Base-by-base conservation (phyloP, 495 filamentous ascomycete genomes). In the Aspergillus egyptiacus region DNA sequence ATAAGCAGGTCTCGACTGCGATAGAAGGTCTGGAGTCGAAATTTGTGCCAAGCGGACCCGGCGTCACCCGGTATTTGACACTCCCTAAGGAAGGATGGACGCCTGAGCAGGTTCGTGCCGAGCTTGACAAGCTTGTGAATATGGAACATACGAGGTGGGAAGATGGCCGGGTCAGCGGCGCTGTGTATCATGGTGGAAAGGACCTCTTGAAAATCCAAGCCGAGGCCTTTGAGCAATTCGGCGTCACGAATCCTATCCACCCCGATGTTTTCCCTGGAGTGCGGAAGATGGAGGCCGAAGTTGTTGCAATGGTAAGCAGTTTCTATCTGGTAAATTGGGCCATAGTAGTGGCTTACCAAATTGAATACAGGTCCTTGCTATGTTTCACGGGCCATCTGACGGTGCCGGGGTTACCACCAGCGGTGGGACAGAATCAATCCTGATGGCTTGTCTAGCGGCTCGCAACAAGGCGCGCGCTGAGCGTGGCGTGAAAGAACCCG, bases 201-300 rank as follows among this genome's bases (percentile, higher is more conserved):
- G 83, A 88, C 13, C 67, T 99, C 48, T 67, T 89, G 52, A 81
- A 85, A 62, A 70, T 99, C 14, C 93, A 99, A 70, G 82, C 85
- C 11, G 89, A 96, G 63, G 91, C 93, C 7, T 97, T 90, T 67
- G 83, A 84, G 28, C 85, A 83, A 62, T 99, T 99, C 62, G 89
- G 88, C 37, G 93, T 97, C 13, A 75, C 87, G n/a, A 99, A 99
- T 66, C 93, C 93, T n/a, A 86, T 99, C 55, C 93, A 99, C 69
- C 93, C 93, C 25, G 93, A 99, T 71, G 90, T 97, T 30, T 99
- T 99, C 70, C 93, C 93, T 33, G 93, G 91, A 28, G 90, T 99
- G 23, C 75, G 93, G 57, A 99, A 99, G 74, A 99, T 99, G 93
- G 93, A 99, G 70, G 91, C 93, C 23, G 93, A 99, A 73, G 76